phyloP scores from a whole-genome alignment of 2,329 filamentous ascomycete species.

The Verticillium longisporum region DNA sequence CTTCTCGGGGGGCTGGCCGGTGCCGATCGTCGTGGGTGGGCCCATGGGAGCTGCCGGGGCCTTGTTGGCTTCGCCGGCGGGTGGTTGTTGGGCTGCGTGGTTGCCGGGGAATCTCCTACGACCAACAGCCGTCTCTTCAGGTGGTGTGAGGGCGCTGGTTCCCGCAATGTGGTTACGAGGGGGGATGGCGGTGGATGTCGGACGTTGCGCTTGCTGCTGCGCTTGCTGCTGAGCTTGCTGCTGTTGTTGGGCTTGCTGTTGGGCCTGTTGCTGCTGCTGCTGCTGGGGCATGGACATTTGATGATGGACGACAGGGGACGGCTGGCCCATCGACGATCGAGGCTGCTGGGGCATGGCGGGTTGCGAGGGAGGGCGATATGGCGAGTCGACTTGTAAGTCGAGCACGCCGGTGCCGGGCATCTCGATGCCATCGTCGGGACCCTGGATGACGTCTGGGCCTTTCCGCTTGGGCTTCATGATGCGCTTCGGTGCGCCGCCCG shows the following conservation, averaged over 20 bases:
- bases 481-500: slow-evolving; percentile 51
- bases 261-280: slow-evolving; percentile 8
- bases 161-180: slow-evolving; percentile 31
- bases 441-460: slow-evolving; percentile 36
- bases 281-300: slow-evolving; percentile 15
- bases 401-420: slow-evolving; percentile 41
- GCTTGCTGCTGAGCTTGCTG: slow-evolving; percentile 11
- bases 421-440: slow-evolving; percentile 33
- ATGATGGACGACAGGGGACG: slow-evolving; percentile 14
- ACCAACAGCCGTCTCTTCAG: slow-evolving; percentile 40
- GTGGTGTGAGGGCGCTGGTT: slow-evolving; percentile 44
- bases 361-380: slow-evolving; percentile 15
- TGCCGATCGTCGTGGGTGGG: slow-evolving; percentile 1
- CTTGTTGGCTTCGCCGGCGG: slow-evolving; percentile 5
- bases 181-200: slow-evolving; percentile 27
- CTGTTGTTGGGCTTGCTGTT: slow-evolving; percentile 13
- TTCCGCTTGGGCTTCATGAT: slow-evolving; percentile 48
- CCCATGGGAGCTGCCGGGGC: slow-evolving; percentile 10
- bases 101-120: slow-evolving; percentile 31
- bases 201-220: slow-evolving; percentile 17
- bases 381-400: slow-evolving; percentile 31
- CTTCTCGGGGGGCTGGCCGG: slow-evolving; percentile 18
- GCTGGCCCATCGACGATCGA: slow-evolving; percentile 20
- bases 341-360: slow-evolving; percentile 15
- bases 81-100: slow-evolving; percentile 9